Base-by-base conservation (phyloP, 2,329 filamentous ascomycete genomes). In the Elsinoe perseae region DNA sequence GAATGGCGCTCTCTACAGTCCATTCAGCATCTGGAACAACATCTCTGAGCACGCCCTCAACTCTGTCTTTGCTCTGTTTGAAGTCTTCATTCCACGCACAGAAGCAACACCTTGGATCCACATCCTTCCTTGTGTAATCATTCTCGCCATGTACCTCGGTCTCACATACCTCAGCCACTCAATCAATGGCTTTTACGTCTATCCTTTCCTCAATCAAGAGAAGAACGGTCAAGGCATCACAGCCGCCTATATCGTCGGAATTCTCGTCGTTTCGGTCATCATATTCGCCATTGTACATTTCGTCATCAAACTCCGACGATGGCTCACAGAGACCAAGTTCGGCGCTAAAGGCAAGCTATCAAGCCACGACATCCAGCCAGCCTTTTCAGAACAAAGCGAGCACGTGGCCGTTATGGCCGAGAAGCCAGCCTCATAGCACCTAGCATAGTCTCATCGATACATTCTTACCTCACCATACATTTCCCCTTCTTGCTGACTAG, bases 41-140 rank as follows among this genome's bases (percentile, higher is more conserved):
- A 73, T 88, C 62, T 87, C 84, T 38, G 79, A 87, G 69, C 89
- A 95, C 70, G 84, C 75, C 18, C 72, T 95, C 54, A 95, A 95
- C 73, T 78, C 80, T 48, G 68, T 77, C 54, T 89, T 88, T 67
- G 86, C 86, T 1, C 73, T 91, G n/a, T 80, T 89, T 64, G 88
- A 95, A 72, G 78, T 93, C 62, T 23, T 85, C 20, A 62, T 93
- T 30, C 77, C 88, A 1, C 78, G 87, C 36, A 87, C 85, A 2
- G 73, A 75, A 5, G 79, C 82, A 9, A 76, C 80, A 23, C 79
- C 83, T 0, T 84, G 80, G 72, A 70, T 86, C 20, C 83, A 90
- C 65, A 68, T 89, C n/a, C 69, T 80, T 12, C 84, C 81, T 66
- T 74, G 91, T 12, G 70, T 91, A 60, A 57, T 89, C n/a, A 69